These are phyloP conservation scores for Pleurotus eryngii DNA, from an alignment of 768 basidiomycete species.

Conservation along the genomic window DNA sequence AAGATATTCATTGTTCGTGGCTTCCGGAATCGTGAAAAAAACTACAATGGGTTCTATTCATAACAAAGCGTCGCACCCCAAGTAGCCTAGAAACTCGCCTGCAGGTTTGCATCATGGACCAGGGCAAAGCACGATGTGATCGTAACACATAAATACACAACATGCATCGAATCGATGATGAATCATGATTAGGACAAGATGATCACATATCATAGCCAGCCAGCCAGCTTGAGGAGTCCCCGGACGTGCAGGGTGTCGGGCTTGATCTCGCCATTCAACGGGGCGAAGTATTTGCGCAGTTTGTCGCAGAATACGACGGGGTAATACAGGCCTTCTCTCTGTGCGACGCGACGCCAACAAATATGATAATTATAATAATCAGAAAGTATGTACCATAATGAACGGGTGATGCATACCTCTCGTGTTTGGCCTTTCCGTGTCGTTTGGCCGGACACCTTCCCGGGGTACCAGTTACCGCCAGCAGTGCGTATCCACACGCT, in stretches of 20 bases:
- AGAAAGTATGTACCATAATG: conserved; percentile 6
- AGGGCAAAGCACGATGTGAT: too few species aligned
- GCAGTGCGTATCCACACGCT: conserved; percentile 50
- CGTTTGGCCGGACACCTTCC: conserved; percentile 43
- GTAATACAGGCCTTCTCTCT: conserved; percentile 51
- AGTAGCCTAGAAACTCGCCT: too few species aligned
- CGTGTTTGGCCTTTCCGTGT: conserved; percentile 44
- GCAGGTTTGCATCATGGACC: too few species aligned
- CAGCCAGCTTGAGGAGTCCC: conserved; percentile 44
- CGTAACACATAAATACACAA: too few species aligned
- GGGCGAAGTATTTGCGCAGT: conserved; percentile 59
- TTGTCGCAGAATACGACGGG: conserved; percentile 46
- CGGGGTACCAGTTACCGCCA: conserved; percentile 48
- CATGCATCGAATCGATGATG: too few species aligned
- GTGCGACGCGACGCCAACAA: too few species aligned
- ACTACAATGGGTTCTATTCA: too few species aligned
- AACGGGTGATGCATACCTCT: conserved; percentile 28
- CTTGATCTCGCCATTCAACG: conserved; percentile 65
- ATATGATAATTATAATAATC: not conserved
- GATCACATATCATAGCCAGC: conserved; percentile 33
- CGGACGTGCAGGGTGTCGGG: conserved; percentile 48
- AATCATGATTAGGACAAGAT: too few species aligned
- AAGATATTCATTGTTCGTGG: too few species aligned
- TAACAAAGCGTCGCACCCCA: too few species aligned
- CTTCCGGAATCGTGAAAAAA: too few species aligned